phyloP scores from a whole-genome alignment of 352 stramenopile species.

The Phytophthora pinifolia region DNA sequence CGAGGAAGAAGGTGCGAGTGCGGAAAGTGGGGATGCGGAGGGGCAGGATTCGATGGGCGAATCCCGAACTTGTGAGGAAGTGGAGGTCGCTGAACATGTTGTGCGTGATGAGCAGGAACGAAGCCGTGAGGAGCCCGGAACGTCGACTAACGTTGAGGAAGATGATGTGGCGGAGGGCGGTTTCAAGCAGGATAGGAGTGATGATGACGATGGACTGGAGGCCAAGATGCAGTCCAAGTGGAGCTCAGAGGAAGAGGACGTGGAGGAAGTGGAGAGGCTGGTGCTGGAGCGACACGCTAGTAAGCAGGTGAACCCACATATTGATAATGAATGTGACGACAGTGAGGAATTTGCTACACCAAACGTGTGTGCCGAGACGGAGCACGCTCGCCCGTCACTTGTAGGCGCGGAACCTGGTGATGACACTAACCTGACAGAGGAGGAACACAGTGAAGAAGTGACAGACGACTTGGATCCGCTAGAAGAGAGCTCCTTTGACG shows the following conservation, averaged over 20 bases:
- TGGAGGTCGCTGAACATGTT: constrained; percentile 35
- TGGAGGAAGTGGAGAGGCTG: constrained; percentile 32
- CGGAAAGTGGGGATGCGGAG: constrained; percentile 25
- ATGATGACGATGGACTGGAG: constrained; percentile 21
- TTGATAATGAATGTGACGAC: constrained; percentile 41
- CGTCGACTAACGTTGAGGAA: constrained; percentile 20
- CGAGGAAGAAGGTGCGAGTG: constrained; percentile 35
- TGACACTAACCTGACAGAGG: constrained; percentile 10
- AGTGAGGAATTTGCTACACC: constrained; percentile 32
- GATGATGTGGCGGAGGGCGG: constrained; percentile 17
- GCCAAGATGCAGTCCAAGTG: constrained; percentile 19
- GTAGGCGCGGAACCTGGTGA: constrained; percentile 20
- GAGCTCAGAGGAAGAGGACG: constrained; percentile 24
- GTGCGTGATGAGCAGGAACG: constrained; percentile 37
- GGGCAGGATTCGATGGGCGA: constrained; percentile 31
- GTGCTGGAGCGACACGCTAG: constrained; percentile 28
- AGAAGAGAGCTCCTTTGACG: constrained; percentile 24
- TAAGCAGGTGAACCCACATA: constrained; percentile 24
- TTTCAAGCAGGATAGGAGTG: constrained; percentile 26
- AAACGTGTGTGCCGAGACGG: constrained; percentile 15
- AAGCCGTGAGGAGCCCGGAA: constrained; percentile 28
- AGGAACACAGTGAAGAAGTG: background rate
- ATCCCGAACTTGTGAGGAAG: constrained; percentile 25
- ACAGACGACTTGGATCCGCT: constrained; percentile 16
- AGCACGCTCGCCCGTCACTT: constrained; percentile 9